Conservation (phyloP, 331 rosid species). For the Quercus tomentella region DNA sequence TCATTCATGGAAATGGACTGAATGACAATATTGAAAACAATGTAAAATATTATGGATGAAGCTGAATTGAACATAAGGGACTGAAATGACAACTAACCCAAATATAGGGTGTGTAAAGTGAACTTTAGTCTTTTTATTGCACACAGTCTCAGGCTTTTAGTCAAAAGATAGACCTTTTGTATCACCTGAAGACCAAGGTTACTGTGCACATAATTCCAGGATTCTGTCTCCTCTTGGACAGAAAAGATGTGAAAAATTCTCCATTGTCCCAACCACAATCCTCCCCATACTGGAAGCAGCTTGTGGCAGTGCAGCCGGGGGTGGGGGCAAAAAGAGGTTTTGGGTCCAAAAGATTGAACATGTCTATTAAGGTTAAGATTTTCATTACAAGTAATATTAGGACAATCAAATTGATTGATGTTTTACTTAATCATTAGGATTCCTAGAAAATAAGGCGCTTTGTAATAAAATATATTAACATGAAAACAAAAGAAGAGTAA, state of each 20-base stretch:
- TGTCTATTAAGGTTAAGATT: background rate
- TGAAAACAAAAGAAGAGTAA: background rate
- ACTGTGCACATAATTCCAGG: background rate
- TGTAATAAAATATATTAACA: background rate
- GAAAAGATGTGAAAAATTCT: background rate
- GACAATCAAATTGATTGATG: background rate
- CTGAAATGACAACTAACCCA: no score
- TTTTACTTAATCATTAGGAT: background rate
- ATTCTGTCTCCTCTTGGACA: background rate
- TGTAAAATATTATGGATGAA: no score
- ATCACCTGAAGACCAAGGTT: background rate
- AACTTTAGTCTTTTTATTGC: background rate
- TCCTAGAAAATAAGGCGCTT: background rate
- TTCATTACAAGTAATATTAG: background rate
- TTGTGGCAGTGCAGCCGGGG: no score
- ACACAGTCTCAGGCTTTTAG: background rate
- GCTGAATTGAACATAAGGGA: no score
- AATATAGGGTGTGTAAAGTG: no score
- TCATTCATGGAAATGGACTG: no score
- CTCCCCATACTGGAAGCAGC: background rate
- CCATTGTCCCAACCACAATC: background rate
- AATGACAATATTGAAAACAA: no score
- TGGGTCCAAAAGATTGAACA: background rate
- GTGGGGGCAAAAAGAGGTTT: background rate
- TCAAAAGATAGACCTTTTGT: background rate